phyloP scores from a whole-genome alignment of 164 flowering plant species.

The Akebia trifoliata region DNA sequence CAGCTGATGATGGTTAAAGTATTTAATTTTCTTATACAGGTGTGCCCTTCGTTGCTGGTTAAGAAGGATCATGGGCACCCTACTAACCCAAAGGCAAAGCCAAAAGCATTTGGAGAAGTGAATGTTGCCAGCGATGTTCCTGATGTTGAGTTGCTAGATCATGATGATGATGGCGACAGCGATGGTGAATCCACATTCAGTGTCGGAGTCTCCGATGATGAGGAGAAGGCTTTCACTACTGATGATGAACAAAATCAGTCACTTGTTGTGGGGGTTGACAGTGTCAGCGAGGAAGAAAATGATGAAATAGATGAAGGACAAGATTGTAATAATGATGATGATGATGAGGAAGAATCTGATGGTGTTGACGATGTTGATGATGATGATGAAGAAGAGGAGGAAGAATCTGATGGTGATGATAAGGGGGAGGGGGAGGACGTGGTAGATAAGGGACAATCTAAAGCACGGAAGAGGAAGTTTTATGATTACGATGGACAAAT shows the following conservation, averaged over 20 bases:
- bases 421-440: constrained; percentile 18
- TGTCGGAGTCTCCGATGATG: constrained; percentile 22
- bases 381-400: constrained; percentile 19
- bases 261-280: not conserved
- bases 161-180: constrained; percentile 21
- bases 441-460: constrained; percentile 19
- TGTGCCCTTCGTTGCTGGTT: constrained; percentile 75
- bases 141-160: constrained; percentile 59
- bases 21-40: constrained; percentile 35
- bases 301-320: constrained; percentile 16
- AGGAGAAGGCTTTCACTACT: constrained; percentile 19
- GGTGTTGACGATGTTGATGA: constrained; percentile 14
- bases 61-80: constrained; percentile 95
- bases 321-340: constrained; percentile 6
- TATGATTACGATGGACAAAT: constrained; percentile 51
- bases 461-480: constrained; percentile 56
- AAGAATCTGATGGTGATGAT: constrained; percentile 16
- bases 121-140: constrained; percentile 56
- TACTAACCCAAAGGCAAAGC: constrained; percentile 69
- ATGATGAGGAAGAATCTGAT: constrained; percentile 19
- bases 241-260: constrained; percentile 21
- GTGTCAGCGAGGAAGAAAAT: constrained; percentile 5
- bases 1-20: not conserved
- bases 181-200: constrained; percentile 19
- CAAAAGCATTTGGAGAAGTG: constrained; percentile 86